These are phyloP conservation scores for Entoloma clypeatum DNA, from an alignment of 1,284 basidiomycete species.

Conservation along the genomic window DNA sequence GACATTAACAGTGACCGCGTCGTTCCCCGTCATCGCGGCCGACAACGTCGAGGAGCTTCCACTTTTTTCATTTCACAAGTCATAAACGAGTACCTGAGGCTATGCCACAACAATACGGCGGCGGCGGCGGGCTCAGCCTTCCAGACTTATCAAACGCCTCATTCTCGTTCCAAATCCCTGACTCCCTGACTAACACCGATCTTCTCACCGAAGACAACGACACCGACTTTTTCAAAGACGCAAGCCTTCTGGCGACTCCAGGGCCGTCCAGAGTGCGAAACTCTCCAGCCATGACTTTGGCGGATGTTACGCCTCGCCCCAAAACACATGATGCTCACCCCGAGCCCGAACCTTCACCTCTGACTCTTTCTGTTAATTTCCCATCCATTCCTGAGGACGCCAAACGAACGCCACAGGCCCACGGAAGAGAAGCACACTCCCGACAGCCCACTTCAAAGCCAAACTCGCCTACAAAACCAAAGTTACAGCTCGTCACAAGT, in stretches of 20 bases:
- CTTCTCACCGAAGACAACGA: constrained; percentile 40
- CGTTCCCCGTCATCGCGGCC: too few relatives aligned
- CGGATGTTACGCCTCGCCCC: constrained; percentile 37
- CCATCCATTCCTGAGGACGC: too few relatives aligned
- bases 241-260: constrained; percentile 33
- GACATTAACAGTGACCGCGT: too few relatives aligned
- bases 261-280: constrained; percentile 22
- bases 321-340: background rate
- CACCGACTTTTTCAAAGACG: constrained; percentile 39
- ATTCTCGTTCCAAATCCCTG: constrained; percentile 52
- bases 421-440: background rate
- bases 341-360: constrained; percentile 1
- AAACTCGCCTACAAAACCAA: constrained; percentile 9
- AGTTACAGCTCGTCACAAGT: constrained; percentile 21
- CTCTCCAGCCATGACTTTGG: constrained; percentile 30
- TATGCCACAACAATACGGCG: constrained; percentile 14
- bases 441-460: background rate
- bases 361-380: background rate
- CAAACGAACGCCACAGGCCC: too few relatives aligned
- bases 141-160: constrained; percentile 44
- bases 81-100: background rate
- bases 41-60: background rate
- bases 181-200: constrained; percentile 26
- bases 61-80: background rate
- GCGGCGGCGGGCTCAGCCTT: constrained; percentile 39